phyloP scores from a whole-genome alignment of 768 basidiomycete species.

The Mycena amicta region DNA sequence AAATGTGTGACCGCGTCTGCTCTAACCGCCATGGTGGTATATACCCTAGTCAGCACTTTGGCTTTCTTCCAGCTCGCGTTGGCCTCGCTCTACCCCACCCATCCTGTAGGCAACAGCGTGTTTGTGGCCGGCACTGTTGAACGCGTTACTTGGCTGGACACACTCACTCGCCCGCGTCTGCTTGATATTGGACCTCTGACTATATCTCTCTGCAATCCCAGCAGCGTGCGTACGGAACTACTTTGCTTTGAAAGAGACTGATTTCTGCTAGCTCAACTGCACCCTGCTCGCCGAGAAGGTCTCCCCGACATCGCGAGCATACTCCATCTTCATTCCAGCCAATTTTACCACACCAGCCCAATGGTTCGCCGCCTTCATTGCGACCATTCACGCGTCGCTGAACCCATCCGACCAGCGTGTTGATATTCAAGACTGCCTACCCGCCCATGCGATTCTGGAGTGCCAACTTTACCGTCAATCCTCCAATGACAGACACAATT shows the following conservation, averaged over 20 bases:
- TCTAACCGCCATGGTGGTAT: background rate
- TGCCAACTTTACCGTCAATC: conserved; percentile 50
- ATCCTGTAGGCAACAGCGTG: conserved; percentile 48
- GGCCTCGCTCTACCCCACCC: conserved; percentile 52
- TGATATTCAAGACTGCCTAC: conserved; percentile 35
- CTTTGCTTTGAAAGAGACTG: background rate
- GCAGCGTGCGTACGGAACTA: conserved; percentile 39
- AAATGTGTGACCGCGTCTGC: background rate
- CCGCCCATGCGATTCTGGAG: conserved; percentile 45
- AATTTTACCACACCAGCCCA: conserved; percentile 26
- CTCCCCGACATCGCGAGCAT: conserved; percentile 33
- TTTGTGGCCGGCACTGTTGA: conserved; percentile 46
- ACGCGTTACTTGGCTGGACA: conserved; percentile 54
- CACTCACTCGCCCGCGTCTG: conserved; percentile 42
- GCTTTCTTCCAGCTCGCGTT: background rate
- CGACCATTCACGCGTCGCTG: background rate
- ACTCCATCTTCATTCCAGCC: conserved; percentile 37
- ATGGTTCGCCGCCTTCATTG: no score
- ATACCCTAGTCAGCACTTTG: background rate
- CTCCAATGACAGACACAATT: conserved; percentile 25
- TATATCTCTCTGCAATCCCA: conserved; percentile 49
- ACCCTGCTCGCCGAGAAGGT: conserved; percentile 47
- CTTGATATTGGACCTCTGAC: conserved; percentile 42
- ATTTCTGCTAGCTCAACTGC: conserved; percentile 39
- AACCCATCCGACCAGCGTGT: conserved; percentile 27